Percentiles rank a stretch among this genome's conserved stretches.
Conservation (phyloP, 306 rosid genomes). For the Fragaria iinumae region DNA sequence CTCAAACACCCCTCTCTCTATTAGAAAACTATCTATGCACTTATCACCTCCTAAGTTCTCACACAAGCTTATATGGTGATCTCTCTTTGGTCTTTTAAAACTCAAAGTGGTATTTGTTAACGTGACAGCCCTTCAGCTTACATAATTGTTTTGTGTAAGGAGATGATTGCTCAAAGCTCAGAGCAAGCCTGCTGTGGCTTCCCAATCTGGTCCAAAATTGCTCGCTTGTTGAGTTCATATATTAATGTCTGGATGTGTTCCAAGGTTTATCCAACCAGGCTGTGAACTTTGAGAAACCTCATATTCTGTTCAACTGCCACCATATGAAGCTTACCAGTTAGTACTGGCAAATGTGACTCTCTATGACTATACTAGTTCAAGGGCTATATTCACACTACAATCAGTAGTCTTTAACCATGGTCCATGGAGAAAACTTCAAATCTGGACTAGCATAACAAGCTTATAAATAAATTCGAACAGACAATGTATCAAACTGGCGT, state of each 20-base stretch:
- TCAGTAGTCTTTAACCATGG: not conserved
- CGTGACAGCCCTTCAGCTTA: too few relatives aligned
- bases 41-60: too few relatives aligned
- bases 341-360: not conserved
- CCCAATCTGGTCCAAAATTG: not conserved
- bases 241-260: not conserved
- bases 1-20: too few relatives aligned
- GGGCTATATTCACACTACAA: not conserved
- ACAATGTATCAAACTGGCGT: not conserved
- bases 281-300: not conserved
- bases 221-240: not conserved
- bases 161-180: not conserved
- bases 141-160: not conserved
- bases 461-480: not conserved
- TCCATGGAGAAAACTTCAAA: not conserved
- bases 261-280: not conserved
- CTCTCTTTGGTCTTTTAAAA: too few relatives aligned
- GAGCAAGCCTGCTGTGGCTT: not conserved
- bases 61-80: too few relatives aligned
- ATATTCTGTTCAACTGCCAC: not conserved
- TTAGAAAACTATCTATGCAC: too few relatives aligned
- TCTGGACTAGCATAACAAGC: not conserved
- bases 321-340: not conserved
- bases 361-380: not conserved
- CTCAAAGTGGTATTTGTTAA: too few relatives aligned